Base-by-base conservation (phyloP, 1,284 basidiomycete genomes). In the Microbotryum violaceum region DNA sequence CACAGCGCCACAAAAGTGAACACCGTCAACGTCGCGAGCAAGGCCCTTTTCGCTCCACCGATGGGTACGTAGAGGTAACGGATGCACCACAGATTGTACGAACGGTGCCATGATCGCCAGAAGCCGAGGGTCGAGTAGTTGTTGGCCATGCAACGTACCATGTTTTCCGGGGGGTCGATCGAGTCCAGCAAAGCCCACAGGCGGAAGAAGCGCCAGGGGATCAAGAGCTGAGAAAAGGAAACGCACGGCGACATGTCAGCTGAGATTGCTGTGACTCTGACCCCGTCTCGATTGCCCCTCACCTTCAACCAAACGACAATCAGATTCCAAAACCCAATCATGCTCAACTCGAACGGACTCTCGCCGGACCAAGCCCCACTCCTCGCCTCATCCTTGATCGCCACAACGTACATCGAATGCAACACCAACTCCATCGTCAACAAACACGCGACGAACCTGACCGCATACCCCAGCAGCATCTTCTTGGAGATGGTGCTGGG, bases 1-100 rank as follows among this genome's bases (percentile, higher is more conserved):
- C 96, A 99, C 18, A 98, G 78, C 0, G 96, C 96, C n/a, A 97
- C 94, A 73, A 99, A 98, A 0, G 93, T 88, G 78, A 98, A 98
- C 33, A 97, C 85, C 21, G 96, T 77, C 7, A 87, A 68, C 0
- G 84, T 90, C 23, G 92, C 85, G 21, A 87, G 65, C 1, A 87
- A 72, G 3, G 83, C 76, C 66, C 84, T 83, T 27, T 82, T 78
- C 0, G 76, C 66, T 1, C 93, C 94, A 9, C 94, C 94, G 9
- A 97, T 79, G 0, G 94, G 94, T 33, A 98, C 80, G 77, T 98
- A 97, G 68, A 98, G 90, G 74, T 97, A 97, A 60, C 91, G 90
- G 60, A 16, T 37, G 21, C n/a, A 48, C 94, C 96, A 98, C 10
- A 97, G 82, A 73, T 98, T 98, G 77, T 93, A 98, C 70, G 87